phyloP scores from a whole-genome alignment of 1,139 yeast genomes.

The Nematodospora anomalae region DNA sequence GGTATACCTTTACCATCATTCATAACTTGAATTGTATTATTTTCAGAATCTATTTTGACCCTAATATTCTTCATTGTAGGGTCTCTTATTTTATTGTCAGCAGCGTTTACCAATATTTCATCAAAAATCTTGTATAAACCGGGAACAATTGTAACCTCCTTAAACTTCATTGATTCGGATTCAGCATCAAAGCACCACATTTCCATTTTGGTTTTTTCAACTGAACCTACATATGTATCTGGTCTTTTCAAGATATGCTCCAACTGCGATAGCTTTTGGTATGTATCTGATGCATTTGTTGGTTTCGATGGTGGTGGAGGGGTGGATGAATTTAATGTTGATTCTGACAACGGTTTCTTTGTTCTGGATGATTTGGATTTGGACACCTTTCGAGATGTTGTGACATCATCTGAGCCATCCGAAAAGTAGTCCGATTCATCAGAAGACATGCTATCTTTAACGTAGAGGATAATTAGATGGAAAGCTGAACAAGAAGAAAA shows the following conservation, averaged over 20 bases:
- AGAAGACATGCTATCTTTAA: constrained; percentile 10
- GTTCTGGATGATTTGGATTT: constrained; percentile 11
- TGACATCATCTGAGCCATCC: constrained; percentile 18
- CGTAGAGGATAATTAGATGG: background rate
- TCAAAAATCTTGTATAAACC: constrained; percentile 96
- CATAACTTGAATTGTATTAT: constrained; percentile 72
- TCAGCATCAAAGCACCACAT: constrained; percentile 85
- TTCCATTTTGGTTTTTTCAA: constrained; percentile 73
- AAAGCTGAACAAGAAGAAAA: constrained; percentile 1
- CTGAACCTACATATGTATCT: constrained; percentile 95
- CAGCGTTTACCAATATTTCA: constrained; percentile 96
- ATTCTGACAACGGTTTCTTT: constrained; percentile 25
- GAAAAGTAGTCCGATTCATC: constrained; percentile 17
- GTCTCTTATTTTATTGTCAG: constrained; percentile 96
- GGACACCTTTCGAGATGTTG: constrained; percentile 8
- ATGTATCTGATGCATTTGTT: constrained; percentile 64
- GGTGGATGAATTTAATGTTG: constrained; percentile 21
- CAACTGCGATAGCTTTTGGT: constrained; percentile 89
- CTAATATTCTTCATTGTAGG: constrained; percentile 83
- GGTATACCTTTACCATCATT: constrained; percentile 98
- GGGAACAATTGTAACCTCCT: constrained; percentile 81
- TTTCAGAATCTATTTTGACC: constrained; percentile 75
- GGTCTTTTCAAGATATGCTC: constrained; percentile 98
- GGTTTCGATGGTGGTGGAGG: constrained; percentile 9
- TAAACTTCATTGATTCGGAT: constrained; percentile 69